A percentile compares a stretch with the other conserved stretches of the same genome.
These are phyloP conservation scores for Vaccinium myrtillus DNA, from an alignment of 148 eudicot species.

Conservation along the genomic window DNA sequence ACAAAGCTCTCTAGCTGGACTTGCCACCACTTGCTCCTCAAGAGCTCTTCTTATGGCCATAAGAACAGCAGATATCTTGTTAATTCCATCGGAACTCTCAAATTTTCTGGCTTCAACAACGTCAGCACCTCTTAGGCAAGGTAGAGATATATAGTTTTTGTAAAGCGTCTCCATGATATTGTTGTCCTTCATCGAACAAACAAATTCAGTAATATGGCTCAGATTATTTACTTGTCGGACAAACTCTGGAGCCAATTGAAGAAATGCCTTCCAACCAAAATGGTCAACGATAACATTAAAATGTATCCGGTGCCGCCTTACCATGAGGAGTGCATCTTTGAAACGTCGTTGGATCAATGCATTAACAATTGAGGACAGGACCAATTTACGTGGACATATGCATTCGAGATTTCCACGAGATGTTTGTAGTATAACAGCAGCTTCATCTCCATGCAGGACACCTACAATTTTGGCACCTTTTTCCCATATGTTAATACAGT, in stretches of 20 bases:
- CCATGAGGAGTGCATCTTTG: constrained; percentile 83
- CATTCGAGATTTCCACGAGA: constrained; percentile 91
- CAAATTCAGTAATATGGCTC: constrained; percentile 84
- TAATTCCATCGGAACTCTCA: constrained; percentile 27
- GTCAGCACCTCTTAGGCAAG: constrained; percentile 37
- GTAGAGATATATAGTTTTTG: constrained; percentile 49
- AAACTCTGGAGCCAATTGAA: constrained; percentile 70
- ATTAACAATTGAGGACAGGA: constrained; percentile 69
- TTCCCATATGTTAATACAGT: constrained; percentile 76
- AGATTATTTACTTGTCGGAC: constrained; percentile 77
- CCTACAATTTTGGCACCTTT: constrained; percentile 81
- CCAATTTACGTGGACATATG: constrained; percentile 86
- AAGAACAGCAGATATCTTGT: constrained; percentile 66
- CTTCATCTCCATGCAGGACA: constrained; percentile 92
- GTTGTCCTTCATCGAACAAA: constrained; percentile 80
- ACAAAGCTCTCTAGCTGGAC: constrained; percentile 89
- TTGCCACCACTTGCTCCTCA: constrained; percentile 69
- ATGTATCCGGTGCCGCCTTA: constrained; percentile 89
- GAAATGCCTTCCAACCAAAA: constrained; percentile 79
- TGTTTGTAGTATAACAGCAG: constrained; percentile 81
- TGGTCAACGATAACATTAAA: constrained; percentile 84
- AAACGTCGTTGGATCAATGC: constrained; percentile 65
- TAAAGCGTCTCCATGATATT: constrained; percentile 68
- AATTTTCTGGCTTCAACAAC: constrained; percentile 27
- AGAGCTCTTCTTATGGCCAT: constrained; percentile 76